Evolutionary conservation across 805 yeast species (phyloP), one percentile per base, ranked within the genome.

Genomic region (Saccharomyces paradoxus): DNA sequence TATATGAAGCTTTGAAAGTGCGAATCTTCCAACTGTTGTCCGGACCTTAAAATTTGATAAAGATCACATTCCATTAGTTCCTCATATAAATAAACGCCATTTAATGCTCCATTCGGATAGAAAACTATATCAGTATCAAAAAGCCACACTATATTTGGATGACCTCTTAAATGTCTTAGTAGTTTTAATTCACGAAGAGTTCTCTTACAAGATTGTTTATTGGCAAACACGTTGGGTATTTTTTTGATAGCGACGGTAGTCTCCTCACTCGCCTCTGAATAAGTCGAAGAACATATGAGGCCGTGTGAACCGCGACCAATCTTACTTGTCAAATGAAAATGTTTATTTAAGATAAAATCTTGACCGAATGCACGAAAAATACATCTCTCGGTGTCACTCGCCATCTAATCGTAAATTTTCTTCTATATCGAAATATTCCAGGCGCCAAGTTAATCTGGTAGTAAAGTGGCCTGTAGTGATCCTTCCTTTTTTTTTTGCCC

Each of bases 221-320:
- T 79, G 41, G 72, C 73, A 63, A 86, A 84, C 29, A 87, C 84
- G 56, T 78, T 78, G 50, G 82, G 76, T 13, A 89, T 86, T 64
- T 86, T 86, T 67, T 89, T 89, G 55, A 89, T 82, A 13, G 96
- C 96, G 17, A 88, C 67, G 0, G 69, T 65, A 0, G 59, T 61
- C 12, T 63, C 62, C 24, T 60, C 56, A 3, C 67, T 67, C 17
- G 63, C 67, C 21, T 63, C 64, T 5, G 75, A 56, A 17, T 37
- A 37, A 17, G 12, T 37, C 2, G 89, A 91, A 6, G 85, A 79
- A 58, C 90, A 86, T 6, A 87, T 92, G 0, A 82, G 80, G 1
- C 94, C 94, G 64, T 87, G 86, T 0, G 90, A 82, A 0, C 94
- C 94, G 63, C 81, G 81, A 0, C 94, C 94, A 50, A 87, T 37